A percentile compares a stretch with the other conserved stretches of the same genome.
Evolutionary conservation across 2,329 filamentous ascomycete genomes (phyloP).

Genomic region (Fusarium sp.): DNA sequence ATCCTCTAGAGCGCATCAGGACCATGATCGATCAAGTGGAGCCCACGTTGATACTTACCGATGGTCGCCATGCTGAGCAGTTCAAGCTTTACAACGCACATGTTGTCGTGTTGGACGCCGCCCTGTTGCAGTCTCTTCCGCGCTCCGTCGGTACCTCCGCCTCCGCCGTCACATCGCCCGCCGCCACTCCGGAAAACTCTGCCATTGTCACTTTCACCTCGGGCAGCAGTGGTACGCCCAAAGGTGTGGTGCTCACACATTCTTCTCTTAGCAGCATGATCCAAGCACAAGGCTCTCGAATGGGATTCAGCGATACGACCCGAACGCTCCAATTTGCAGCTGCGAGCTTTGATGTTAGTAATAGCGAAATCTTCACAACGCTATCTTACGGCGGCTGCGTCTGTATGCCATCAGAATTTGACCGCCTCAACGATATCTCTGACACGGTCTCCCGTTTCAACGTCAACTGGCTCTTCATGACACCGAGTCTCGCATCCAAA

Average conservation of each 20-base stretch:
- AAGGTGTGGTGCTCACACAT: slow-evolving; percentile 17
- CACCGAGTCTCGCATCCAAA: slow-evolving; percentile 14
- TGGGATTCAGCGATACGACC: slow-evolving; percentile 12
- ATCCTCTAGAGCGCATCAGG: slow-evolving; percentile 21
- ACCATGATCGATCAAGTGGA: slow-evolving; percentile 18
- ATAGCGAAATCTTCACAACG: slow-evolving; percentile 15
- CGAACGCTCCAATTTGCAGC: slow-evolving; percentile 16
- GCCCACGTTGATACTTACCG: slow-evolving; percentile 18
- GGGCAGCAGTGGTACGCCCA: slow-evolving; percentile 18
- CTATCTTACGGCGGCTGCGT: slow-evolving; percentile 14
- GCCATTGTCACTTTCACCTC: slow-evolving; percentile 16
- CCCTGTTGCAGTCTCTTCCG: slow-evolving; percentile 17
- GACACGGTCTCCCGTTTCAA: slow-evolving; percentile 8
- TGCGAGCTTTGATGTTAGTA: slow-evolving; percentile 13
- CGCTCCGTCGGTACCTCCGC: slow-evolving; percentile 5
- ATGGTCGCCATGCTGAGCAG: slow-evolving; percentile 12
- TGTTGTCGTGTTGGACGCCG: slow-evolving; percentile 13
- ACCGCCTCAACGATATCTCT: slow-evolving; percentile 15
- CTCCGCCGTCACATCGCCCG: neutral
- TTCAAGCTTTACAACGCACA: slow-evolving; percentile 15
- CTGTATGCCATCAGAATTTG: slow-evolving; percentile 17
- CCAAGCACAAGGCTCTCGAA: slow-evolving; percentile 13
- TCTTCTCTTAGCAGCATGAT: slow-evolving; percentile 18
- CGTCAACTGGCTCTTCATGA: slow-evolving; percentile 17
- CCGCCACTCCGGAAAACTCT: slow-evolving; percentile 14